phyloP scores from a whole-genome alignment of 2,329 filamentous ascomycete species.

The Phyllosticta ampelicida region DNA sequence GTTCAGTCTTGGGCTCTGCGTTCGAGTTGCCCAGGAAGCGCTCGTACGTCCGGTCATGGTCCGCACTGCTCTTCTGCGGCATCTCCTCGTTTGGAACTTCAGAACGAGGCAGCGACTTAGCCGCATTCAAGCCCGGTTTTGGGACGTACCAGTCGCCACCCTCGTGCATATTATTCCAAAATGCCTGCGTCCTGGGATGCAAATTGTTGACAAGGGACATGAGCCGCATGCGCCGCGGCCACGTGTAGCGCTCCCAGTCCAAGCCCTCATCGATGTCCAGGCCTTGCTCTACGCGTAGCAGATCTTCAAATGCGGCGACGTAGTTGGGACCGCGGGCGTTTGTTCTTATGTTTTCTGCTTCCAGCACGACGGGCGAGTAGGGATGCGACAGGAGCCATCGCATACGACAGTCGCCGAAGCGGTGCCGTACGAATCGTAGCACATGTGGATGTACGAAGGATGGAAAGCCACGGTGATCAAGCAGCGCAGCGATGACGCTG shows the following conservation, averaged over 20 bases:
- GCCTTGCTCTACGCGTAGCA: constrained; percentile 34
- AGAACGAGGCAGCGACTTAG: background rate
- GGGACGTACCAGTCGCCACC: constrained; percentile 7
- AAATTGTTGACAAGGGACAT: constrained; percentile 4
- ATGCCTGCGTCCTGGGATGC: constrained; percentile 18
- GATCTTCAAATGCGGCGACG: constrained; percentile 46
- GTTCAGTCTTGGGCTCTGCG: constrained; percentile 30
- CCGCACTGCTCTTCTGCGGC: background rate
- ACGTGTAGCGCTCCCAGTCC: constrained; percentile 29
- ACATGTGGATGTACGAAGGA: background rate
- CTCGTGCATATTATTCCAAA: constrained; percentile 4
- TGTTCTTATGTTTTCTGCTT: constrained; percentile 33
- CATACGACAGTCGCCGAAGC: background rate
- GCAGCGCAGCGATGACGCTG: background rate
- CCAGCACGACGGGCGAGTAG: constrained; percentile 47
- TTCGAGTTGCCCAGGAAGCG: constrained; percentile 27
- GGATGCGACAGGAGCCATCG: constrained; percentile 7
- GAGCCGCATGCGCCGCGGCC: constrained; percentile 20
- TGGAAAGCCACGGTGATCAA: background rate
- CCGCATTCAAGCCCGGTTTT: background rate
- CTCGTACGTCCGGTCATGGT: constrained; percentile 31
- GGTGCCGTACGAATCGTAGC: background rate
- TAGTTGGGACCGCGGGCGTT: constrained; percentile 36
- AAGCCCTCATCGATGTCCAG: background rate
- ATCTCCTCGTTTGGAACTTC: background rate